A percentile compares a stretch with the other conserved stretches of the same genome.
Evolutionary conservation across 129 eudicot genomes (phyloP).

Genomic region (Chrysanthemum seticuspe): DNA sequence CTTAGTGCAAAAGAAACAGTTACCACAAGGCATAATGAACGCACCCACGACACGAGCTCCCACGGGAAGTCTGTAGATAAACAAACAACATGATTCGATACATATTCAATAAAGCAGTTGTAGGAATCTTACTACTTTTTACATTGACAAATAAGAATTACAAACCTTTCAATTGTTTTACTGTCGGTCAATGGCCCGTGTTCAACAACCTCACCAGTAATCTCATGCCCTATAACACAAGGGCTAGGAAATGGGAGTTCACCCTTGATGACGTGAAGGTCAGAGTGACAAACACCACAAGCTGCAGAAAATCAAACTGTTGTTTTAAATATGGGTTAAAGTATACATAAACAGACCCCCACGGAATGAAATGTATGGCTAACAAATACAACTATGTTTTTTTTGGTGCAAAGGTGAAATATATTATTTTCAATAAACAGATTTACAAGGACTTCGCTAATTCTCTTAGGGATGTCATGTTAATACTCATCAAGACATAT

Average conservation of each 20-base stretch:
- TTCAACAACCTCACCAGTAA: constrained; percentile 98
- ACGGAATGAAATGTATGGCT: too few relatives aligned
- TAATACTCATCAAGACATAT: background rate
- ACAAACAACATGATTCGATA: constrained; percentile 13
- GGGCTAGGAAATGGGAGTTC: constrained; percentile 94
- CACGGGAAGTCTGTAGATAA: constrained; percentile 67
- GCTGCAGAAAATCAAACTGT: constrained; percentile 46
- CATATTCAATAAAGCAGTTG: background rate
- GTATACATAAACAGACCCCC: too few relatives aligned
- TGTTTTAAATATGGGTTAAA: too few relatives aligned
- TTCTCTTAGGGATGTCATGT: background rate
- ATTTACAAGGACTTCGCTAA: background rate
- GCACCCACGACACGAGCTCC: constrained; percentile 95
- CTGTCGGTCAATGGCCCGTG: constrained; percentile 77
- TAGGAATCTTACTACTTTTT: background rate
- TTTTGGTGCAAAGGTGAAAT: too few relatives aligned
- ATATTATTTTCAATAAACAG: too few relatives aligned
- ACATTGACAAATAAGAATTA: background rate
- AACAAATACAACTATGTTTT: too few relatives aligned
- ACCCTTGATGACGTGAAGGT: constrained; percentile 92
- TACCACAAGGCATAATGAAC: constrained; percentile 98
- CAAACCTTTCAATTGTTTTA: constrained; percentile 74
- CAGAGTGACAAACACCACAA: constrained; percentile 98
- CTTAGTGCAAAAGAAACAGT: constrained; percentile 89
- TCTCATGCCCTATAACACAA: constrained; percentile 95